Base-by-base conservation (phyloP, 2,329 filamentous ascomycete genomes). In the Trichoderma atrobrunneum region DNA sequence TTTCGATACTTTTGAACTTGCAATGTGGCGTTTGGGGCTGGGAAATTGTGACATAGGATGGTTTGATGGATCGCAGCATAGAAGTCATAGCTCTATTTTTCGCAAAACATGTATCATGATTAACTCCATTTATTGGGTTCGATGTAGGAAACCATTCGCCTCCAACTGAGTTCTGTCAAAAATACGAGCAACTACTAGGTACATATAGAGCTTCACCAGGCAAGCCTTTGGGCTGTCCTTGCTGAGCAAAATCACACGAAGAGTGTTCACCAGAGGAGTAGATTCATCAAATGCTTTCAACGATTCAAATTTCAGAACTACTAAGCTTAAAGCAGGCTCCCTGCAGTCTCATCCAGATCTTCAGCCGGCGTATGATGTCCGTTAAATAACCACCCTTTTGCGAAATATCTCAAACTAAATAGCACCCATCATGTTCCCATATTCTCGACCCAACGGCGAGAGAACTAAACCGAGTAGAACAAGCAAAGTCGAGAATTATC, bases 11-110 rank as follows among this genome's bases (percentile, higher is more conserved):
- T 43, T 63, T 21, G 8, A 7, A 54, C 4, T 24, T 60, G 32
- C 18, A 54, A n/a, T 36, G 60, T 39, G 65, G 71, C 66, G 70
- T 72, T 60, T 72, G 57, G 64, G 63, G 70, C 26, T 63, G 56
- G 61, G 56, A 62, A 67, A 39, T 26, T 43, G 39, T 43, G 24
- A 62, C 16, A 32, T 57, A 16, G 54, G 30, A 48, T 60, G 12
- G 36, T 28, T 54, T 24, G 5, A 24, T 36, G 18, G 12, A 30
- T 16, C 21, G 54, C 21, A 57, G 18, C 18, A 70, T 70, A 70
- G 66, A 70, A 54, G 36, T 43, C 14, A 7, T 34, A 60, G 28
- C 26, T 59, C n/a, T 34, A 21, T 12, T 32, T 34, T 34, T 21
- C 18, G 18, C 18, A 21, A 34, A 21, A 34, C 1, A 0, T 60